phyloP scores from a whole-genome alignment of 805 yeast genomes.

The Wickerhamiella azymoides region DNA sequence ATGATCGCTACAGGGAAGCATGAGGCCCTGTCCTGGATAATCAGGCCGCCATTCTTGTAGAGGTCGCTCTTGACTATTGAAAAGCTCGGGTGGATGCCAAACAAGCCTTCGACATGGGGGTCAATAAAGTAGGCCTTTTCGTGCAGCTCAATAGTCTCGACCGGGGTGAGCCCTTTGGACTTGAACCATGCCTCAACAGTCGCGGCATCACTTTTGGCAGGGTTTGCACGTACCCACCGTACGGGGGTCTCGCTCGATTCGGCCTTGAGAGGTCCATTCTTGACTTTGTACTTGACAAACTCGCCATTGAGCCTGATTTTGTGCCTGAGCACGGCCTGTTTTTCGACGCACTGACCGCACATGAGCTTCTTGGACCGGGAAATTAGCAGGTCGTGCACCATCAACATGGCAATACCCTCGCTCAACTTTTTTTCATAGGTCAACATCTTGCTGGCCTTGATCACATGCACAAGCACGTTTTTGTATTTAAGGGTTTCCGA shows the following conservation, averaged over 20 bases:
- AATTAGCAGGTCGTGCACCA: constrained; percentile 71
- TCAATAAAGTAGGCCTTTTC: constrained; percentile 40
- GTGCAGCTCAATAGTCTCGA: constrained; percentile 32
- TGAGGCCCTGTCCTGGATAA: constrained; percentile 92
- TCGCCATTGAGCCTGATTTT: constrained; percentile 77
- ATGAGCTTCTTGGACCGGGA: constrained; percentile 69
- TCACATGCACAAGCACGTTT: constrained; percentile 45
- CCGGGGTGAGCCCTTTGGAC: constrained; percentile 30
- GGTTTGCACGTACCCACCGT: constrained; percentile 44
- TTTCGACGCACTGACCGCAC: constrained; percentile 76
- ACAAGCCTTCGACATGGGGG: constrained; percentile 56
- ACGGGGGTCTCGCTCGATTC: constrained; percentile 24
- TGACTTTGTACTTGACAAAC: constrained; percentile 59
- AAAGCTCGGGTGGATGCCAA: constrained; percentile 69
- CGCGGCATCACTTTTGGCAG: constrained; percentile 35
- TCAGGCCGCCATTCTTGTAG: constrained; percentile 62
- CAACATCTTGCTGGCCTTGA: constrained; percentile 55
- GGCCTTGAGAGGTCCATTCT: constrained; percentile 29
- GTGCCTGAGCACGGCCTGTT: constrained; percentile 64
- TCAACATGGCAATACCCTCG: constrained; percentile 41
- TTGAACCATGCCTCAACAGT: constrained; percentile 26
- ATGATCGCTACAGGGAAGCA: constrained; percentile 89
- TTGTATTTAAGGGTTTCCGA: constrained; percentile 62
- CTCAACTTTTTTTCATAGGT: constrained; percentile 35
- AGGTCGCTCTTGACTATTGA: constrained; percentile 52